Evolutionary conservation across 2,329 filamentous ascomycete genomes (phyloP).

Genomic region (Lachnellula occidentalis): DNA sequence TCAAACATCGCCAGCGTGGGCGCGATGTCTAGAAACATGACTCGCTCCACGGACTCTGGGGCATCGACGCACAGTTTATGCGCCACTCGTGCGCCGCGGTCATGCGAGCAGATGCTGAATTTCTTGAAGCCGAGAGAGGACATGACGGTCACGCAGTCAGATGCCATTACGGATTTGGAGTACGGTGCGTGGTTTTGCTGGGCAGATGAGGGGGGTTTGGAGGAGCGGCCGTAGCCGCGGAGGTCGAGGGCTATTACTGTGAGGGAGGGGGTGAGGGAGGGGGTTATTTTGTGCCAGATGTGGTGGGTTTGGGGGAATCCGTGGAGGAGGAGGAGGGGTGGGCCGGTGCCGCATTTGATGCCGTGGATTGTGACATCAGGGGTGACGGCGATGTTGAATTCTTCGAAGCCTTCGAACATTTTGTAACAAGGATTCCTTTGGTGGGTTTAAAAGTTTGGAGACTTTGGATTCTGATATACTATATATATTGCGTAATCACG

Average conservation of each 20-base stretch:
- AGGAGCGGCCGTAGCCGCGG: slow-evolving; percentile 46
- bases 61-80: slow-evolving; percentile 49
- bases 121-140: slow-evolving; percentile 33
- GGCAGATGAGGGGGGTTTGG: slow-evolving; percentile 35
- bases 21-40: slow-evolving; percentile 47
- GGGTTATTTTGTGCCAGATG: slow-evolving; percentile 46
- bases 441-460: not conserved
- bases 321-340: slow-evolving; percentile 43
- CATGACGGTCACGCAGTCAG: slow-evolving; percentile 44
- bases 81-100: slow-evolving; percentile 50
- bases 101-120: slow-evolving; percentile 50
- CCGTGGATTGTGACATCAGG: slow-evolving; percentile 41
- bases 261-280: slow-evolving; percentile 36
- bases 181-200: slow-evolving; percentile 28
- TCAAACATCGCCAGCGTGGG: slow-evolving; percentile 51
- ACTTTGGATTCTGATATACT: no score
- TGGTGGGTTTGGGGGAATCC: slow-evolving; percentile 48
- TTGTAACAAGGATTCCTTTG: not conserved
- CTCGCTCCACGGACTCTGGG: slow-evolving; percentile 26
- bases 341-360: slow-evolving; percentile 33
- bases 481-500: not conserved
- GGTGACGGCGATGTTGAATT: slow-evolving; percentile 35
- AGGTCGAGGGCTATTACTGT: slow-evolving; percentile 43
- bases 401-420: slow-evolving; percentile 38
- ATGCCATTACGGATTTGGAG: slow-evolving; percentile 45